A percentile compares a stretch with the other conserved stretches of the same genome.
These are phyloP conservation scores for Boletellus deceptivus DNA, from an alignment of 1,284 basidiomycete species.

Conservation along the genomic window DNA sequence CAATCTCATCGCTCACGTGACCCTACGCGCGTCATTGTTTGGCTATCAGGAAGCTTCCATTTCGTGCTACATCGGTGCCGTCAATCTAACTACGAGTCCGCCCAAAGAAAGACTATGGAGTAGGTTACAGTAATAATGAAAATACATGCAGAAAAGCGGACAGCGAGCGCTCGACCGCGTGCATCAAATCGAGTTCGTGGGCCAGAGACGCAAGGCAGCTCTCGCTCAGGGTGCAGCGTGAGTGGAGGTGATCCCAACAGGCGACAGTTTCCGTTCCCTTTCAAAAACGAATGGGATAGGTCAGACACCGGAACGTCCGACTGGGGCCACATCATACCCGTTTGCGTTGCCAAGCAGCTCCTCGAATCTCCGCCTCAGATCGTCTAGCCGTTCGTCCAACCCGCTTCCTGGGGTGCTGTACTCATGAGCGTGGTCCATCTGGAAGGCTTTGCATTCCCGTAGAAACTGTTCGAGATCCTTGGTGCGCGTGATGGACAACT, in stretches of 20 bases:
- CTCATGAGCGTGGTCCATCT: slow-evolving; percentile 54
- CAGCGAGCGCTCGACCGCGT: neutral
- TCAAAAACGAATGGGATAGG: neutral
- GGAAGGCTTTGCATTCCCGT: slow-evolving; percentile 54
- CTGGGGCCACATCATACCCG: slow-evolving; percentile 17
- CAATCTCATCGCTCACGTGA: slow-evolving; percentile 29
- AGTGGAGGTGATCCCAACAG: slow-evolving; percentile 12
- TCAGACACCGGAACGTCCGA: too few relatives aligned
- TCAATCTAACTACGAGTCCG: neutral
- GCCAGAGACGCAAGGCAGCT: neutral
- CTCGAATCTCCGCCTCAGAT: slow-evolving; percentile 36
- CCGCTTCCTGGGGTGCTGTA: slow-evolving; percentile 11
- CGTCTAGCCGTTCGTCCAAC: slow-evolving; percentile 15
- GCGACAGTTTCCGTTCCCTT: slow-evolving; percentile 23
- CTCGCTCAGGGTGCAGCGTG: slow-evolving; percentile 1
- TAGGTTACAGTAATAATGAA: neutral
- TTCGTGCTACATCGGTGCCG: too few relatives aligned
- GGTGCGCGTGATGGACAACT: slow-evolving; percentile 48
- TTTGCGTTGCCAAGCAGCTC: slow-evolving; percentile 38
- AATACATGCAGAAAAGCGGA: neutral
- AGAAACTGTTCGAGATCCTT: slow-evolving; percentile 65
- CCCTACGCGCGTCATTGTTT: neutral
- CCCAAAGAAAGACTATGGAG: neutral
- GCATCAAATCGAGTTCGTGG: too few relatives aligned
- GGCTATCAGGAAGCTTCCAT: too few relatives aligned